Evolutionary conservation across 306 rosid species (phyloP).

Genomic region (Casuarina cunninghamiana): DNA sequence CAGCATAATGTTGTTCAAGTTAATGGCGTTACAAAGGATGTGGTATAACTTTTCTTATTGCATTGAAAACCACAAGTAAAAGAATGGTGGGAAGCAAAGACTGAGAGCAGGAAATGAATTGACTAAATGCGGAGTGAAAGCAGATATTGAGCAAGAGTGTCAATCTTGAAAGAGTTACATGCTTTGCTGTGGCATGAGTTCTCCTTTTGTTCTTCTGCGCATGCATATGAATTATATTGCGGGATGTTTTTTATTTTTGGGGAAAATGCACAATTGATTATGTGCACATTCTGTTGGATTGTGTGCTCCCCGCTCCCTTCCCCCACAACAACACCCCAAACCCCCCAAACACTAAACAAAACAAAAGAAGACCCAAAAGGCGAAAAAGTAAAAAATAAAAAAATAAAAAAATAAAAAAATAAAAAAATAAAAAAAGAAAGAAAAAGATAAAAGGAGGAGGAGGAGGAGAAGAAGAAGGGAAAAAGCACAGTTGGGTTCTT

Average conservation of each 20-base stretch:
- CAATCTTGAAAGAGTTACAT: background rate
- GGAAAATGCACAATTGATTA: background rate
- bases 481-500: background rate
- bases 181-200: background rate
- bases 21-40: background rate
- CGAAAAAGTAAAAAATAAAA: too few relatives aligned
- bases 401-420: too few relatives aligned
- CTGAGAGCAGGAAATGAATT: background rate
- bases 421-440: too few relatives aligned
- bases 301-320: too few relatives aligned
- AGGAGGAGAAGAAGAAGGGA: too few relatives aligned
- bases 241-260: background rate
- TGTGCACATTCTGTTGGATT: too few relatives aligned
- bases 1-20: background rate
- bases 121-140: background rate
- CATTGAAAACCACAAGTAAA: background rate
- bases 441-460: too few relatives aligned
- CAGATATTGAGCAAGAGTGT: background rate
- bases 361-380: background rate
- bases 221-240: background rate
- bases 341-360: too few relatives aligned
- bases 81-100: background rate
- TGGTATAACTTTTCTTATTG: background rate
- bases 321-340: too few relatives aligned
- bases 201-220: background rate